A percentile compares a stretch with the other conserved stretches of the same genome.
phyloP scores from a whole-genome alignment of 1,284 basidiomycete species.

The Fomitopsis betulina region DNA sequence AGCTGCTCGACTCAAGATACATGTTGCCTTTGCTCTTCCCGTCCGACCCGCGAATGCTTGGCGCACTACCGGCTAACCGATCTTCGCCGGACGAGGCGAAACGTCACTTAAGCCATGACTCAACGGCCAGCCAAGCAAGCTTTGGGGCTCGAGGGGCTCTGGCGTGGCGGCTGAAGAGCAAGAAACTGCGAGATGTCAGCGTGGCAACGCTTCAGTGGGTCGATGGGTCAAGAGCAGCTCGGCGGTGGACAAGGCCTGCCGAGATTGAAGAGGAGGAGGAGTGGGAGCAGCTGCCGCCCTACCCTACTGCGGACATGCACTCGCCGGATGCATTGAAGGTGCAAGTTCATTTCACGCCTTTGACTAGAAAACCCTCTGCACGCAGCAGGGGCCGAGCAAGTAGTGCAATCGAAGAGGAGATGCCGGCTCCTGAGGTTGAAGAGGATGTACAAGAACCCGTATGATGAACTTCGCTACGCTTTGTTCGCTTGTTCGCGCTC shows the following conservation, averaged over 20 bases:
- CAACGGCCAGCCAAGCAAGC: slow-evolving; percentile 34
- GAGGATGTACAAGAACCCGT: slow-evolving; percentile 11
- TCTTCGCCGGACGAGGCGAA: slow-evolving; percentile 33
- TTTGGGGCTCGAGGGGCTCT: slow-evolving; percentile 37
- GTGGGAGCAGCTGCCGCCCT: slow-evolving; percentile 22
- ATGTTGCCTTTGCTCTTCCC: slow-evolving; percentile 91
- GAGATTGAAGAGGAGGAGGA: slow-evolving; percentile 34
- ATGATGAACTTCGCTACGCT: background rate
- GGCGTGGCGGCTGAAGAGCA: slow-evolving; percentile 52
- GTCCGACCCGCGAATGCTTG: slow-evolving; percentile 70
- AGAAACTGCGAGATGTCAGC: slow-evolving; percentile 56
- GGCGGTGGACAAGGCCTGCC: slow-evolving; percentile 33
- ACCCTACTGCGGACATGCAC: slow-evolving; percentile 21
- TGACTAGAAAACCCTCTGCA: slow-evolving; percentile 62
- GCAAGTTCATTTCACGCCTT: slow-evolving; percentile 45
- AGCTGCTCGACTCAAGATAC: slow-evolving; percentile 84
- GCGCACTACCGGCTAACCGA: slow-evolving; percentile 57
- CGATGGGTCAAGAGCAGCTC: slow-evolving; percentile 54
- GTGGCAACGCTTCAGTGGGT: slow-evolving; percentile 60
- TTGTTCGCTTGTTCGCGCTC: slow-evolving; percentile 1
- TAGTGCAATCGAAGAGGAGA: slow-evolving; percentile 23
- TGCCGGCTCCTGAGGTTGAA: slow-evolving; percentile 15
- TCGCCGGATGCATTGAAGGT: slow-evolving; percentile 6
- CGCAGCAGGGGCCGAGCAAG: slow-evolving; percentile 53
- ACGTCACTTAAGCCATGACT: slow-evolving; percentile 26